Conservation (phyloP, 805 yeast species). For the Candida khao-thaluensis region DNA sequence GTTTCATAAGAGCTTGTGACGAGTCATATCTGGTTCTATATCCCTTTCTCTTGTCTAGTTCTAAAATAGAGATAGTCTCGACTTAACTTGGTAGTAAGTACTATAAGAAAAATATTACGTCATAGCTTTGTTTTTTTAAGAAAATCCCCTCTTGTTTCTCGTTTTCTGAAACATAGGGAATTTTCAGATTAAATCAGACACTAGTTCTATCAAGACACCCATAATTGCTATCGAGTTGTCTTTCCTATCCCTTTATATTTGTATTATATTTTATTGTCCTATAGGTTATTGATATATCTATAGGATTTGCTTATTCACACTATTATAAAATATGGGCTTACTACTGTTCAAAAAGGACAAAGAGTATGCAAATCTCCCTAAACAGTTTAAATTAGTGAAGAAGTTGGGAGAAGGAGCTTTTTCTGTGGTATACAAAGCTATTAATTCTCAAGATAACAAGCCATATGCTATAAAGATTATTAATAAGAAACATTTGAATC, state of each 20-base stretch:
- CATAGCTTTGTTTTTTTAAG: neutral
- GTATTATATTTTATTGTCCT: no score
- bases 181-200: no score
- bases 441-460: constrained; percentile 31
- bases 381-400: constrained; percentile 29
- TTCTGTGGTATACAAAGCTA: constrained; percentile 76
- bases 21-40: no score
- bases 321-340: constrained; percentile 10
- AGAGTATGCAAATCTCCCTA: constrained; percentile 21
- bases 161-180: neutral
- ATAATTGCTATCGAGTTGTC: no score
- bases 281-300: no score
- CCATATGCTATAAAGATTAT: constrained; percentile 76
- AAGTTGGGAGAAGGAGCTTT: constrained; percentile 85
- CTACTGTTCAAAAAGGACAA: constrained; percentile 13
- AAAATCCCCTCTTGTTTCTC: constrained; percentile 2
- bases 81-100: no score
- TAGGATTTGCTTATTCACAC: no score
- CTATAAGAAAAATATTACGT: neutral
- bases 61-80: no score
- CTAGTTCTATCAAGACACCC: no score
- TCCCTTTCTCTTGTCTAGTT: no score
- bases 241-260: no score
- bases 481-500: constrained; percentile 54
- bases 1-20: no score